These are phyloP conservation scores for Salix udensis DNA, from an alignment of 345 rosid species.

Conservation along the genomic window DNA sequence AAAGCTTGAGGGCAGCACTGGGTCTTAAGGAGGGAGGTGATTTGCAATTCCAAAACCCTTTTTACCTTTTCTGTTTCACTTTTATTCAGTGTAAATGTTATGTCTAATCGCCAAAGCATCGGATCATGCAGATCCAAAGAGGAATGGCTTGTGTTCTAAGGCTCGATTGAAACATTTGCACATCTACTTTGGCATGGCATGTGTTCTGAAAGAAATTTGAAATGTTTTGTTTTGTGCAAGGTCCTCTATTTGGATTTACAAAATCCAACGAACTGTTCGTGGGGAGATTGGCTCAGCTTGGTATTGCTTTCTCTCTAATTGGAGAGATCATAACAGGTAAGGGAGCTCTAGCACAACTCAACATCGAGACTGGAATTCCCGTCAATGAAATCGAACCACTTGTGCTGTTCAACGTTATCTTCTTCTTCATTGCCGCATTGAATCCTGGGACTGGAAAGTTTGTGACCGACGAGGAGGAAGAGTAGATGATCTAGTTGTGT, in stretches of 20 bases:
- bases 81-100: neutral
- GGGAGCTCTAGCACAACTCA: conserved; percentile 94
- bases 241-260: conserved; percentile 92
- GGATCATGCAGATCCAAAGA: neutral
- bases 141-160: neutral
- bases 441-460: conserved; percentile 94
- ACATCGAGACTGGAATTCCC: conserved; percentile 95
- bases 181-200: neutral
- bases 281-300: conserved; percentile 93
- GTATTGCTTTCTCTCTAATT: conserved; percentile 86
- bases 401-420: conserved; percentile 76
- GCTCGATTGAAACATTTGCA: neutral
- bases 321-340: conserved; percentile 93
- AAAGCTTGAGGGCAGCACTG: conserved; percentile 53
- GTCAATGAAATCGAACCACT: conserved; percentile 84
- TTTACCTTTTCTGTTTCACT: neutral
- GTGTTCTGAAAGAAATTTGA: neutral
- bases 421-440: conserved; percentile 89
- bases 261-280: conserved; percentile 90
- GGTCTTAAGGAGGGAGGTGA: conserved; percentile 93
- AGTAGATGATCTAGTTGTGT: conserved; percentile 12
- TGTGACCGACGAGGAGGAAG: conserved; percentile 68
- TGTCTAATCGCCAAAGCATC: neutral
- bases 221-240: conserved; percentile 31
- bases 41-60: neutral